These are phyloP conservation scores for Laburnicola sp. DNA, from an alignment of 2,329 filamentous ascomycete genomes.

Conservation along the genomic window DNA sequence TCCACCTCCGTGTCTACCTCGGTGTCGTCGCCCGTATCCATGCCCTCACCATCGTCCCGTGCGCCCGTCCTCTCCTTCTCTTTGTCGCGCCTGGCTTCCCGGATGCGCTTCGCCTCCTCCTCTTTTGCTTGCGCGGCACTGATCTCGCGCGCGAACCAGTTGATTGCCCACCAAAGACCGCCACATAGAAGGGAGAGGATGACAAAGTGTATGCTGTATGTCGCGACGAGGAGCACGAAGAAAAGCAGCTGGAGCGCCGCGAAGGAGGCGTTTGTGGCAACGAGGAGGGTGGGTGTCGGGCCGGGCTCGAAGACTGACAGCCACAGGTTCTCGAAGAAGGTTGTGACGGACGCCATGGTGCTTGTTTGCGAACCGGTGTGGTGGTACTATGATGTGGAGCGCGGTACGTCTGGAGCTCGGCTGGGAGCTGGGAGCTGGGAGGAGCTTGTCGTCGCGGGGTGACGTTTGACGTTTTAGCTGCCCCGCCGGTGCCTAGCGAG, in stretches of 20 bases:
- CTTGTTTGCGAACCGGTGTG: conserved; percentile 1
- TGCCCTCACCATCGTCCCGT: conserved; percentile 40
- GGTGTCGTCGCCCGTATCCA: conserved; percentile 52
- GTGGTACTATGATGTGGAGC: not conserved
- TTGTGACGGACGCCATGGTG: conserved; percentile 53
- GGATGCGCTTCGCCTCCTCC: conserved; percentile 54
- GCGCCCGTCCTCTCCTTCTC: conserved; percentile 45
- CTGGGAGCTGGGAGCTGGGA: conserved; percentile 3
- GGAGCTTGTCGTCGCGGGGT: conserved; percentile 13
- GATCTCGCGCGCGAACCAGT: conserved; percentile 86
- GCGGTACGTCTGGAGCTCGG: conserved; percentile 3
- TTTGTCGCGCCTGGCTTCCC: conserved; percentile 46
- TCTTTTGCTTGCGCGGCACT: conserved; percentile 51
- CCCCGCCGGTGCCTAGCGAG: conserved; percentile 32
- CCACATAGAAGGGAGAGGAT: conserved; percentile 77
- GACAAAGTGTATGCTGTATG: conserved; percentile 85
- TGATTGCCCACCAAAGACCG: conserved; percentile 89
- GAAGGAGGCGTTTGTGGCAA: conserved; percentile 90
- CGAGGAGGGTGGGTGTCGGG: conserved; percentile 80
- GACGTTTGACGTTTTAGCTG: conserved; percentile 17
- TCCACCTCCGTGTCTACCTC: conserved; percentile 49
- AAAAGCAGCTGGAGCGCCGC: conserved; percentile 81
- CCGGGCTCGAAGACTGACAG: conserved; percentile 92
- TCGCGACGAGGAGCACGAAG: conserved; percentile 73
- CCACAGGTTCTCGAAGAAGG: conserved; percentile 77